Evolutionary conservation across 2,329 filamentous ascomycete species (phyloP).

Genomic region (Verticillium nonalfalfae): DNA sequence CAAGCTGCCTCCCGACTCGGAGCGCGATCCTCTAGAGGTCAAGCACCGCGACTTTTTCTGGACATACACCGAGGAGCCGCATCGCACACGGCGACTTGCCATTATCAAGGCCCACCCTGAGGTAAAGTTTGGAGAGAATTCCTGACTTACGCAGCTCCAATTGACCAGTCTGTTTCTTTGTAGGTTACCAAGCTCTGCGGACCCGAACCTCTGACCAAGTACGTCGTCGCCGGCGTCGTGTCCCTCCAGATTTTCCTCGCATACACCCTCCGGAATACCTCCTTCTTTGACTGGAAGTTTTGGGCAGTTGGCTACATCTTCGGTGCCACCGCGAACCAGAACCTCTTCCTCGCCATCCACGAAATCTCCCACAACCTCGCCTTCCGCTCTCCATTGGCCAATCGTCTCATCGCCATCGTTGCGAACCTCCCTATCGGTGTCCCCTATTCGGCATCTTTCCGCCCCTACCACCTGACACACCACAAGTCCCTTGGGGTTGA

Average conservation of each 20-base stretch:
- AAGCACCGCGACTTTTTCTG: conserved; percentile 74
- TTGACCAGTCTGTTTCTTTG: background rate
- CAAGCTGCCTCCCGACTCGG: conserved; percentile 13
- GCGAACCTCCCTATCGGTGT: conserved; percentile 94
- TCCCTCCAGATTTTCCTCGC: conserved; percentile 73
- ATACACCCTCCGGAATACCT: conserved; percentile 66
- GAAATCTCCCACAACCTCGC: conserved; percentile 98
- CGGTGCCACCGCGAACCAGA: conserved; percentile 95
- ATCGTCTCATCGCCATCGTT: conserved; percentile 82
- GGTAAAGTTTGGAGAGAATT: conserved; percentile 39
- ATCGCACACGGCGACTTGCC: conserved; percentile 80
- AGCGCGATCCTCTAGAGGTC: conserved; percentile 32
- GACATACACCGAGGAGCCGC: conserved; percentile 98
- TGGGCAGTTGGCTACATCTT: conserved; percentile 84
- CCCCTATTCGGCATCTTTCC: conserved; percentile 93
- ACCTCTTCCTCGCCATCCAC: conserved; percentile 96
- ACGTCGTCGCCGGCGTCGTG: conserved; percentile 79
- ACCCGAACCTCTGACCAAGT: conserved; percentile 92
- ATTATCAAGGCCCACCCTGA: conserved; percentile 99
- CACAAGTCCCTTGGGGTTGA: conserved; percentile 98
- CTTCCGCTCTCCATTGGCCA: conserved; percentile 73
- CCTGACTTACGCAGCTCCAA: background rate
- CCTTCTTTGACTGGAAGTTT: conserved; percentile 79
- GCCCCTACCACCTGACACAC: conserved; percentile 96
- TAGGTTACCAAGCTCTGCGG: conserved; percentile 96